Evolutionary conservation across 2,329 filamentous ascomycete genomes (phyloP).

Genomic region (Aspergillus melleus): DNA sequence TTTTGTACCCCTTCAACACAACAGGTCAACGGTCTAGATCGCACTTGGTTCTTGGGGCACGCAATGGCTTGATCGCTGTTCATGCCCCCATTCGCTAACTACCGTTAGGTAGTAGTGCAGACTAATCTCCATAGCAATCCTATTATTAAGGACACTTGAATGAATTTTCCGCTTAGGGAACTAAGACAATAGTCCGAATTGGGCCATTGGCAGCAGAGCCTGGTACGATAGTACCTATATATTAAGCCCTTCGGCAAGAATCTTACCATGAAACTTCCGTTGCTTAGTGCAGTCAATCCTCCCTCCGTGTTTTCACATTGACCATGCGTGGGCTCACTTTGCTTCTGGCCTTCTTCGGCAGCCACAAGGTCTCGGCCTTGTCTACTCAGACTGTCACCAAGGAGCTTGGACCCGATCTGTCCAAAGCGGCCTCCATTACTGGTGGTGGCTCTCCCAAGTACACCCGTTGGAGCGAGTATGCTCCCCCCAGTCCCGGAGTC

Average conservation of each 20-base stretch:
- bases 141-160: not conserved
- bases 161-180: not conserved
- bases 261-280: not conserved
- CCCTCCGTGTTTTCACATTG: not conserved
- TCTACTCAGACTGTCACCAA: not conserved
- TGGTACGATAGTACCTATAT: not conserved
- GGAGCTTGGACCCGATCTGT: slow-evolving; percentile 1
- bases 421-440: not conserved
- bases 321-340: not conserved
- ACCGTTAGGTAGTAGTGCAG: not conserved
- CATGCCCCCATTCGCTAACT: not conserved
- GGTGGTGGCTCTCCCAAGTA: not conserved
- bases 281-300: not conserved
- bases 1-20: too few relatives aligned
- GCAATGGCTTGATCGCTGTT: not conserved
- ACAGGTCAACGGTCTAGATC: too few relatives aligned
- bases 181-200: not conserved
- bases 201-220: too few relatives aligned
- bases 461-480: slow-evolving; percentile 1
- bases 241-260: not conserved
- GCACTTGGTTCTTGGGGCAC: not conserved
- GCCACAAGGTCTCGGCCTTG: not conserved
- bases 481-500: not conserved
- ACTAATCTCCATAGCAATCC: too few relatives aligned
- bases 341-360: not conserved